Base-by-base conservation (phyloP, 1,139 yeast genomes). In the Sugiyamaella neomexicana region DNA sequence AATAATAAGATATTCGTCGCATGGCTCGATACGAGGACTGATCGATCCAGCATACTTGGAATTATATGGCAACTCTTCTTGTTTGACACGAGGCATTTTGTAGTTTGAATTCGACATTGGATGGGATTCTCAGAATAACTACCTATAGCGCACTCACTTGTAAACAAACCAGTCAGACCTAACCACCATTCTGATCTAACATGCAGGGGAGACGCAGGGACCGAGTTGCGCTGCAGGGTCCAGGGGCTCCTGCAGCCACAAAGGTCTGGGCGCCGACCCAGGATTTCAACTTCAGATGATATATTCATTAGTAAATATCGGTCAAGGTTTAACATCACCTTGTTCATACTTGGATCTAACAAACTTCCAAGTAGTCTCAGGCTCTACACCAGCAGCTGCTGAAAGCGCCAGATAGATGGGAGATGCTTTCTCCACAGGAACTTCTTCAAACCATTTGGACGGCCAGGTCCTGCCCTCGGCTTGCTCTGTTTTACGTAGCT, bases 401-500 rank as follows among this genome's bases (percentile, higher is more conserved):
- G 58, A 48, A 51, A 62, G 43, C 52, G 57, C 46, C 58, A 53
- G 39, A 57, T 59, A 45, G 23, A 52, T 59, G 47, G 59, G 58
- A 46, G 55, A 44, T 13, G 64, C 66, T 25, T 63, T 64, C 34
- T 45, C 58, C 41, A 62, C 62, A 6, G 58, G 31, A 23, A 58
- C 62, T 52, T 60, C 56, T 40, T 55, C 58, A 63, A 90, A 90
- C 93, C 96, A 90, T 71, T 93, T 82, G 53, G 83, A 80, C 61
- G 80, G 72, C 97, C 97, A 90, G 52, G 67, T 66, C 25, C 68
- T 67, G 41, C 87, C 91, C 7, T 78, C 70, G 46, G 78, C 87
- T 58, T 74, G 73, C 72, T 91, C 98, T 58, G 76, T 69, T 72
- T 82, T 83, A 68, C 97, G 82, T 71, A 85, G 69, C 48, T 82